A percentile compares a stretch with the other conserved stretches of the same genome.
Evolutionary conservation across 768 basidiomycete genomes (phyloP).

Genomic region (Obba rivulosa): DNA sequence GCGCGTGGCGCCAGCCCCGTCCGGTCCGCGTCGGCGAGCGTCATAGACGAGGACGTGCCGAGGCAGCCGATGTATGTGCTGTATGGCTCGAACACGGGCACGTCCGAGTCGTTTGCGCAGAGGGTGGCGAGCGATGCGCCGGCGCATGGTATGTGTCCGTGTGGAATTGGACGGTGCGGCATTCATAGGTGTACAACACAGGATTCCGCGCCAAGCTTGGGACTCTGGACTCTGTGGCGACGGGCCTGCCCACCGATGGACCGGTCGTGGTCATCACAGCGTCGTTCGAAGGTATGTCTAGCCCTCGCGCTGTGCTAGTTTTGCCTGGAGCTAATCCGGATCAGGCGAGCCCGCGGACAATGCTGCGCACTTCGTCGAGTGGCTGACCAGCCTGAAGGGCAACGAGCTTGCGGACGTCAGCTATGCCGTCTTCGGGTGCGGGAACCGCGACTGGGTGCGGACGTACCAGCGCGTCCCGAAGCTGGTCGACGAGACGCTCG

Average conservation of each 20-base stretch:
- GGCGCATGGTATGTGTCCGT: slow-evolving; percentile 26
- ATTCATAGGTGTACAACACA: slow-evolving; percentile 6
- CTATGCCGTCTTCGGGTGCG: slow-evolving; percentile 46
- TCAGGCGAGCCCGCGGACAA: slow-evolving; percentile 47
- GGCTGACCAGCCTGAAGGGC: slow-evolving; percentile 28
- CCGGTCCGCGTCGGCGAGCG: background rate
- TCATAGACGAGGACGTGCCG: slow-evolving; percentile 1
- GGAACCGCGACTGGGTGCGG: slow-evolving; percentile 43
- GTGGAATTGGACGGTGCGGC: background rate
- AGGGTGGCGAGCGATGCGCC: slow-evolving; percentile 35
- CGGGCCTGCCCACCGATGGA: slow-evolving; percentile 35
- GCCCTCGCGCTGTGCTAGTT: background rate
- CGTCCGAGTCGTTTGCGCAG: slow-evolving; percentile 44
- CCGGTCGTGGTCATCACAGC: slow-evolving; percentile 42
- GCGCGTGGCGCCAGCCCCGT: background rate
- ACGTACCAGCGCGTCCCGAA: slow-evolving; percentile 44
- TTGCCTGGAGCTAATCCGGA: no score
- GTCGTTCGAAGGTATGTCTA: slow-evolving; percentile 43
- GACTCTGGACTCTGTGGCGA: slow-evolving; percentile 35
- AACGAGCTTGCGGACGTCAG: slow-evolving; percentile 26
- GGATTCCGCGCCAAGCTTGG: slow-evolving; percentile 35
- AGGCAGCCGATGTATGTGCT: slow-evolving; percentile 32
- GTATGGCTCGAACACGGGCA: slow-evolving; percentile 45
- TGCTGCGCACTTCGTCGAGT: slow-evolving; percentile 39
- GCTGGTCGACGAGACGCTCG: slow-evolving; percentile 31